phyloP scores from a whole-genome alignment of 345 rosid species.

The Carallia brachiata region DNA sequence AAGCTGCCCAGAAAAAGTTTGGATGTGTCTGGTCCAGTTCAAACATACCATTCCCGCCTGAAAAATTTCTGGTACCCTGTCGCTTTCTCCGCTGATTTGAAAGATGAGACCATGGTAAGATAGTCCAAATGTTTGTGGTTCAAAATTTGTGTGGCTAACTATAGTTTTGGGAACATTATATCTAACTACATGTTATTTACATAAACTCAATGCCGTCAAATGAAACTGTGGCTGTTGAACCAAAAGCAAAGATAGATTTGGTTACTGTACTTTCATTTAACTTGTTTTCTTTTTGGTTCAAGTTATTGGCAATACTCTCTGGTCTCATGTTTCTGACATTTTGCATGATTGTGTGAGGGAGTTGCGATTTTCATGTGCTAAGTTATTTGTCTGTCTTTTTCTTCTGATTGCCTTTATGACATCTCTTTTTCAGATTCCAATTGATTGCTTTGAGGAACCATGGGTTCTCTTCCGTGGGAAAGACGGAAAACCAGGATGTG shows the following conservation, averaged over 20 bases:
- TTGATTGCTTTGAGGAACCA: constrained; percentile 92
- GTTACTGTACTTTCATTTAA: too few relatives aligned
- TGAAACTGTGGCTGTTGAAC: too few relatives aligned
- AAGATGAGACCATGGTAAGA: constrained; percentile 87
- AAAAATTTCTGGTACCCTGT: constrained; percentile 97
- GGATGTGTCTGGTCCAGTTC: constrained; percentile 92
- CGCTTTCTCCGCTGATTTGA: constrained; percentile 77
- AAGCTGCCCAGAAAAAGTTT: constrained; percentile 59
- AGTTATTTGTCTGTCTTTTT: neutral
- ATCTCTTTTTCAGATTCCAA: constrained; percentile 60
- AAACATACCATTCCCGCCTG: constrained; percentile 60
- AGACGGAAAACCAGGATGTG: constrained; percentile 92
- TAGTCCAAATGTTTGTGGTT: neutral
- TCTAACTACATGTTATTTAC: too few relatives aligned
- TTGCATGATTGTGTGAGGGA: neutral
- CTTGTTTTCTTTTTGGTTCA: too few relatives aligned
- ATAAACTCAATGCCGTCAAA: too few relatives aligned
- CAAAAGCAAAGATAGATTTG: too few relatives aligned
- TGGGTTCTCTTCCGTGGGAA: constrained; percentile 96
- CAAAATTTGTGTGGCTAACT: neutral
- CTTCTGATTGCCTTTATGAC: neutral
- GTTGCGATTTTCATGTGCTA: neutral
- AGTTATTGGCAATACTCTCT: too few relatives aligned
- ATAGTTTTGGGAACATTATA: too few relatives aligned
- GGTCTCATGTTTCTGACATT: neutral